Evolutionary conservation across 108 stramenopile genomes (phyloP).

Genomic region (Nitzschia sp.): DNA sequence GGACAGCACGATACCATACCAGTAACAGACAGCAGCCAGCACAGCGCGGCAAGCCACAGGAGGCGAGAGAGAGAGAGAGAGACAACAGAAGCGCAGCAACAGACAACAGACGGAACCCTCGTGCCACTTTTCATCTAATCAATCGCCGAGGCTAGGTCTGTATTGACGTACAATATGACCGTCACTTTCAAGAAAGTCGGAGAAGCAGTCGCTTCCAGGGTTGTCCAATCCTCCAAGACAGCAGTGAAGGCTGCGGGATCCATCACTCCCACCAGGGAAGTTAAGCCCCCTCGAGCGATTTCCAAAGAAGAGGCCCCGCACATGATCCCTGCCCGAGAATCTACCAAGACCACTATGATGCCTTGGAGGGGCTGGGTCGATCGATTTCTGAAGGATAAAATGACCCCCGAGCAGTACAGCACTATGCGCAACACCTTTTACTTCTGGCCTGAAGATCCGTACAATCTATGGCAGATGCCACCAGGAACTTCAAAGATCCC

Average conservation of each 20-base stretch:
- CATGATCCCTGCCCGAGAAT: constrained; percentile 42
- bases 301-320: constrained; percentile 45
- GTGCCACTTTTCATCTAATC: too few relatives aligned
- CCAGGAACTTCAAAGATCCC: constrained; percentile 49
- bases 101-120: too few relatives aligned
- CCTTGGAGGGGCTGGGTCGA: constrained; percentile 88
- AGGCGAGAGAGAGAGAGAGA: too few relatives aligned
- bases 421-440: constrained; percentile 45
- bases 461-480: constrained; percentile 60
- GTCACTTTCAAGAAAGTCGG: constrained; percentile 39
- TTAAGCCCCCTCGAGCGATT: constrained; percentile 46
- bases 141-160: too few relatives aligned
- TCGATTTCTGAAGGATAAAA: constrained; percentile 56
- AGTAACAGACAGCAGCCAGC: too few relatives aligned
- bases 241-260: neutral
- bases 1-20: too few relatives aligned
- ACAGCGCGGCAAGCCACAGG: too few relatives aligned
- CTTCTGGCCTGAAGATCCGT: constrained; percentile 70
- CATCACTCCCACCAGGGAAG: constrained; percentile 2
- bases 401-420: constrained; percentile 57
- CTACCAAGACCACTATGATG: constrained; percentile 72
- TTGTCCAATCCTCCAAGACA: neutral
- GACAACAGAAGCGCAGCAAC: too few relatives aligned
- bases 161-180: too few relatives aligned
- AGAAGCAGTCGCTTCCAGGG: constrained; percentile 33